Base-by-base conservation (phyloP, 441 rosid species). In the Sinapis alba region DNA sequence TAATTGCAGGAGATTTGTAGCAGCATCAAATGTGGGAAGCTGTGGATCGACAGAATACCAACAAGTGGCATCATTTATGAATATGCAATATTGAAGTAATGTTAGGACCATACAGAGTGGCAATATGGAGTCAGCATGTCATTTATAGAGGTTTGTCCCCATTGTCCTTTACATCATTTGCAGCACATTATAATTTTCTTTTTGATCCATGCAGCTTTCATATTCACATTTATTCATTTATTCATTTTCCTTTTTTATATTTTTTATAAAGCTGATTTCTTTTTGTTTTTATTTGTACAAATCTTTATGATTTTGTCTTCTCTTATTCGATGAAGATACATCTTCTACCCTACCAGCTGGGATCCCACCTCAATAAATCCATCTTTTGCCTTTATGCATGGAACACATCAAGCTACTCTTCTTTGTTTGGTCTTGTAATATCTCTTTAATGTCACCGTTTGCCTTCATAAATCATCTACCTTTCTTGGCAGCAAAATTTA, bases 91-190 rank as follows among this genome's bases (percentile, higher is more conserved):
- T 86, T 82, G 86, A 89, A 80, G 78, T 81, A 12, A 72, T 61
- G 77, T 86, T 79, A 84, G 95, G 93, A 85, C 93, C 92, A 84
- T 85, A 65, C 63, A 74, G 76, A 69, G 79, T 75, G 85, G 8
- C 93, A 88, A 38, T 76, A 80, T 81, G 81, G 77, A 76, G 73
- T 78, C 81, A 67, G 65, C 69, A 78, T 60, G 53, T 71, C 85
- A 83, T 84, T 83, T 86, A 78, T 80, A 89, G 68, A 71, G 57
- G 15, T 26, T 77, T 71, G 80, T 71, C 80, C 86, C 79, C 57
- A 80, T 72, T 79, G 87, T 81, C 92, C 90, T 87, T 86, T 68
- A 63, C 81, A 81, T 77, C 82, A 82, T 82, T 34, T 65, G 60
- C 6, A 69, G 21, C 89, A 28, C 88, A 76, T 81, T 84, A 57